These are phyloP conservation scores for Ogataea dorogensis DNA, from an alignment of 805 yeast species.

Conservation along the genomic window DNA sequence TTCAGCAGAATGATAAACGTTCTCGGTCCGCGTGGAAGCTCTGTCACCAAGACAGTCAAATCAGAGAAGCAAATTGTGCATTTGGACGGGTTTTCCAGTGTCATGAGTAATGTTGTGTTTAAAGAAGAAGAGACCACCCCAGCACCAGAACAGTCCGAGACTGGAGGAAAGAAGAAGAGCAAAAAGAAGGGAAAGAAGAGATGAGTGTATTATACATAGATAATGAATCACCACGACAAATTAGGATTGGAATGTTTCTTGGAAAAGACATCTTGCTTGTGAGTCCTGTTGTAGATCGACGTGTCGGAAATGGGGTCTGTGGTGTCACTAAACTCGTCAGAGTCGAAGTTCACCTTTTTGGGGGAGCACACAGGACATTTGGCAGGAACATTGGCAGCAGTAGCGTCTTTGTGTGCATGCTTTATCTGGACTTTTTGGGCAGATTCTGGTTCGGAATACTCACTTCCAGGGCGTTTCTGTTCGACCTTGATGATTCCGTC, in stretches of 20 bases:
- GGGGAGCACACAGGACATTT: constrained; percentile 16
- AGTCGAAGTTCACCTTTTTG: constrained; percentile 3
- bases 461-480: constrained; percentile 13
- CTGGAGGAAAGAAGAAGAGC: constrained; percentile 18
- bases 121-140: constrained; percentile 14
- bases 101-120: constrained; percentile 25
- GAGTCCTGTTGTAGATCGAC: constrained; percentile 13
- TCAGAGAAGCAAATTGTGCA: constrained; percentile 19
- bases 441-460: not conserved
- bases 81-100: constrained; percentile 27
- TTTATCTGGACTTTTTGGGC: constrained; percentile 5
- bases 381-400: not conserved
- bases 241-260: constrained; percentile 7
- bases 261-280: constrained; percentile 10
- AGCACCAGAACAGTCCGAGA: constrained; percentile 6
- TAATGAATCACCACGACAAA: constrained; percentile 15
- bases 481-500: constrained; percentile 19
- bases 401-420: constrained; percentile 1
- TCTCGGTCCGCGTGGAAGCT: constrained; percentile 62
- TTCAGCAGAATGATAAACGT: constrained; percentile 70
- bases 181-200: constrained; percentile 27
- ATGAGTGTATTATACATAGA: constrained; percentile 13
- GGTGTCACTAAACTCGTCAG: constrained; percentile 8
- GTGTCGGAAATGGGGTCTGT: constrained; percentile 13
- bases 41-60: constrained; percentile 29